Evolutionary conservation across 1,284 basidiomycete species (phyloP).

Genomic region (Malassezia caprae): DNA sequence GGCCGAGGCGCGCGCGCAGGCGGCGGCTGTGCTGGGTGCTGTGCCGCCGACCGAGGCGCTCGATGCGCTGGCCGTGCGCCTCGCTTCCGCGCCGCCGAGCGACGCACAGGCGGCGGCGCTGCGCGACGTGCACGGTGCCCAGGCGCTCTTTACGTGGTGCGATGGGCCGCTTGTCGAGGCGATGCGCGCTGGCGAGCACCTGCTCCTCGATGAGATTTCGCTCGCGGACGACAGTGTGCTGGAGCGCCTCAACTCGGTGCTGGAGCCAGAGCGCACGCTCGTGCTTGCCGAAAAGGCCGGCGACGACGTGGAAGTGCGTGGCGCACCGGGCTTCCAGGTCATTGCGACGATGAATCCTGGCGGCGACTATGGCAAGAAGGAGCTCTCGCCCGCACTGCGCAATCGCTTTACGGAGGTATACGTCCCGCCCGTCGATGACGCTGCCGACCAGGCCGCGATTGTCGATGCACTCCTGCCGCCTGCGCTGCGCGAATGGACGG

Average conservation of each 20-base stretch:
- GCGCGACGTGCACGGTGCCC: constrained; percentile 50
- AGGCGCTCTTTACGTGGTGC: constrained; percentile 89
- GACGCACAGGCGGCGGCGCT: constrained; percentile 22
- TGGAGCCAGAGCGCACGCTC: constrained; percentile 79
- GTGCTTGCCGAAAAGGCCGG: constrained; percentile 67
- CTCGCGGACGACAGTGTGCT: constrained; percentile 96
- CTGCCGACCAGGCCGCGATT: constrained; percentile 69
- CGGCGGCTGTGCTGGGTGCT: not conserved
- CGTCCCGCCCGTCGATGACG: constrained; percentile 77
- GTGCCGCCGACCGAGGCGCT: constrained; percentile 17
- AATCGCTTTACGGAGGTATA: constrained; percentile 99
- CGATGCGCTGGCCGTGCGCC: constrained; percentile 19
- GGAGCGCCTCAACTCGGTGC: constrained; percentile 89
- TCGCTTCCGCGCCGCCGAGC: constrained; percentile 5
- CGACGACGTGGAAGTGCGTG: constrained; percentile 24
- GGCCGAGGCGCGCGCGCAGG: not conserved
- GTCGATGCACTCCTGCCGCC: constrained; percentile 61
- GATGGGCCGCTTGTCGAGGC: constrained; percentile 88
- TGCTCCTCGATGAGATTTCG: constrained; percentile 93
- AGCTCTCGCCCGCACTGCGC: constrained; percentile 86
- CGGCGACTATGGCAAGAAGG: constrained; percentile 98
- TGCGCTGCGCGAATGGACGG: constrained; percentile 58
- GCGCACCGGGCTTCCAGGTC: constrained; percentile 61
- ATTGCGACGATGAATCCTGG: constrained; percentile 99
- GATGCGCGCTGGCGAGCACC: constrained; percentile 74